These are phyloP conservation scores for Cymodocea nodosa DNA, from an alignment of 116 monocot genomes.

Conservation along the genomic window DNA sequence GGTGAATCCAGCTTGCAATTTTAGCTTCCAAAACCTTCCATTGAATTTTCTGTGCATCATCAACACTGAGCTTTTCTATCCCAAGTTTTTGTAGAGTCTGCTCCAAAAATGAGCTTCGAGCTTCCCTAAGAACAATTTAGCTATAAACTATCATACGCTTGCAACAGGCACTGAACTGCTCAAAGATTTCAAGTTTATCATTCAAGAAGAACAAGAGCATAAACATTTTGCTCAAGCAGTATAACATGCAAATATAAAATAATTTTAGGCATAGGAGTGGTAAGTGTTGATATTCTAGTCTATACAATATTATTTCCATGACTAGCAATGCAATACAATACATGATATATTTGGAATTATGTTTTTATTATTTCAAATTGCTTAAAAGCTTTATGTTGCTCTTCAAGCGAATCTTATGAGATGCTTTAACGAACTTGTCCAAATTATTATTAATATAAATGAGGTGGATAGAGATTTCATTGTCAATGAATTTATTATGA, in stretches of 20 bases:
- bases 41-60: constrained; percentile 82
- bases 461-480: too few relatives aligned
- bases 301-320: too few relatives aligned
- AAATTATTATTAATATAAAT: too few relatives aligned
- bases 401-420: too few relatives aligned
- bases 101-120: constrained; percentile 54
- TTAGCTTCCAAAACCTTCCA: constrained; percentile 80
- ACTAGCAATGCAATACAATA: too few relatives aligned
- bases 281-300: too few relatives aligned
- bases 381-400: too few relatives aligned
- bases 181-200: neutral
- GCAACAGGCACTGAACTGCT: neutral
- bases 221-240: neutral
- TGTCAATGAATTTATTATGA: too few relatives aligned
- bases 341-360: too few relatives aligned
- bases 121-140: constrained; percentile 34
- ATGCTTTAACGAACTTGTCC: too few relatives aligned
- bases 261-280: neutral
- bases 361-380: too few relatives aligned
- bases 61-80: constrained; percentile 76
- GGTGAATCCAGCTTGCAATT: constrained; percentile 88
- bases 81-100: constrained; percentile 59
- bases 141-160: neutral
- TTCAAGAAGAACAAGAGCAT: neutral
- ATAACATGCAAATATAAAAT: neutral